Conservation (phyloP, 371 early-diverging fungal genomes). For the Syncephalis plumigaleata region DNA sequence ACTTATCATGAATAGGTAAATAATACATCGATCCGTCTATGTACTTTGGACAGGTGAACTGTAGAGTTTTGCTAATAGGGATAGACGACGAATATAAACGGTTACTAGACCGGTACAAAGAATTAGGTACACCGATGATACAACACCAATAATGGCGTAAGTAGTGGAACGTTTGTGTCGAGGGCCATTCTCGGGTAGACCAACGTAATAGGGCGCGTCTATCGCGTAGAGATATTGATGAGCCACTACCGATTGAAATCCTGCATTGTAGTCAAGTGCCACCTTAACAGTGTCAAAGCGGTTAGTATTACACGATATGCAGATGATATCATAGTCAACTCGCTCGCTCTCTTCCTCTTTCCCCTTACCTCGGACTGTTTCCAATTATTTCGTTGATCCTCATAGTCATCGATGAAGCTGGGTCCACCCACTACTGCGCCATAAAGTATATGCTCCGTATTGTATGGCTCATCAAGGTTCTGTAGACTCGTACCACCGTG, state of each 20-base stretch:
- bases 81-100: too few relatives aligned
- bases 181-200: constrained; percentile 13
- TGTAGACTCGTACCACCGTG: constrained; percentile 27
- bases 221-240: constrained; percentile 26
- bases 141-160: not conserved
- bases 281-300: constrained; percentile 13
- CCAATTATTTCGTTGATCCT: constrained; percentile 27
- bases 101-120: not conserved
- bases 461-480: constrained; percentile 20
- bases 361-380: constrained; percentile 19
- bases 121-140: not conserved
- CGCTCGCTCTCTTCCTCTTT: too few relatives aligned
- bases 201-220: constrained; percentile 30
- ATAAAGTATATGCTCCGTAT: constrained; percentile 20
- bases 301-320: not conserved
- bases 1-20: too few relatives aligned
- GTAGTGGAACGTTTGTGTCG: not conserved
- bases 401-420: constrained; percentile 25
- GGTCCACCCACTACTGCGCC: constrained; percentile 48
- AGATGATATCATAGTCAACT: not conserved
- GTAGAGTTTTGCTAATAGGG: too few relatives aligned
- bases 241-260: constrained; percentile 34
- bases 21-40: too few relatives aligned
- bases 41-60: too few relatives aligned
- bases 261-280: constrained; percentile 46